Base-by-base conservation (phyloP, 2,329 filamentous ascomycete genomes). In the Aspergillus piperis region DNA sequence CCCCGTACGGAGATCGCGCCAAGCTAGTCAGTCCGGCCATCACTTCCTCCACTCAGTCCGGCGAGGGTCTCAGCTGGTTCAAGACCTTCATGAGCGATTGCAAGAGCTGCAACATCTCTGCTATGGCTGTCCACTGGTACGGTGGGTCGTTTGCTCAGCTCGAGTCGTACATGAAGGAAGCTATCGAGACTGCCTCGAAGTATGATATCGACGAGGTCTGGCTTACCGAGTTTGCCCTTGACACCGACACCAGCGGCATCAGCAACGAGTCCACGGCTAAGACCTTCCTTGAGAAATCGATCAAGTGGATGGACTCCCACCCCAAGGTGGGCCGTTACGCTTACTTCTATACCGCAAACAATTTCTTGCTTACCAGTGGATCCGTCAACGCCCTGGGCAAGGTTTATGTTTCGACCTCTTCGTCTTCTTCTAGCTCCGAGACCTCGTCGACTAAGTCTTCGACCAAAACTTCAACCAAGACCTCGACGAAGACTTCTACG, bases 91-190 rank as follows among this genome's bases (percentile, higher is more conserved):
- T 54, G 52, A 17, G 15, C 39, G 52, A 54, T 10, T 54, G 52
- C 52, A 25, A 10, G 13, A 42, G 36, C 52, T 54, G 52, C 52
- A 54, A 54, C 36, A 30, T 54, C 52, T 54, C 52, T 2, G 52
- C 38, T 8, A 38, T 54, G 15, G 52, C 52, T n/a, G 52, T 54
- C 15, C 52, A 54, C 39, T 54, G 52, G 52, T 54, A 54, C 38
- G 52, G 52, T 15, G 52, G 27, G 3, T 54, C 52, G 1, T 25
- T 54, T 8, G 52, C 23, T n/a, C 32, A 54, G 15, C 52, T 54
- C 23, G 27, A 54, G 21, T 27, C 52, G 15, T 54, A 42, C 15
- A 30, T 54, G 21, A 30, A 23, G 5, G 23, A 54, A 8, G 52
- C 52, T 8, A 54, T 54, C 39, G 27, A 27, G 13, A 11, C 38